These are phyloP conservation scores for Lachnellula subtilissima DNA, from an alignment of 2,329 filamentous ascomycete species.

Conservation along the genomic window DNA sequence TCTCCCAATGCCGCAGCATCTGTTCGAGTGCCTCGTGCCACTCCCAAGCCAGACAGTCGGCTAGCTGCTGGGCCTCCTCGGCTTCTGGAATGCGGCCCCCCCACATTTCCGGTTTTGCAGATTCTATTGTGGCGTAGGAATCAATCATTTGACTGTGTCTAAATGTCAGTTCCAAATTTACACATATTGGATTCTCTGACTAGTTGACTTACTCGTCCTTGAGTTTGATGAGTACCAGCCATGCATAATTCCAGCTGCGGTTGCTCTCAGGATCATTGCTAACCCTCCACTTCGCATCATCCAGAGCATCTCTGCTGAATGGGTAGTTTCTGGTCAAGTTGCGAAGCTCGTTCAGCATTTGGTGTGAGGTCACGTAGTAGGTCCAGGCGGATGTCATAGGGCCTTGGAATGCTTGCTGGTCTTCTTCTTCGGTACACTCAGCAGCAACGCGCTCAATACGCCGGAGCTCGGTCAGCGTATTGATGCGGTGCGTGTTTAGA, in stretches of 20 bases:
- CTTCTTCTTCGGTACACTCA: slow-evolving; percentile 48
- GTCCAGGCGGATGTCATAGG: slow-evolving; percentile 69
- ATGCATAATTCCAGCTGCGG: slow-evolving; percentile 72
- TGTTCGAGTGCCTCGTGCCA: slow-evolving; percentile 61
- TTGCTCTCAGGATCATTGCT: slow-evolving; percentile 59
- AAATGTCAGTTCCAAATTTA: slow-evolving; percentile 3
- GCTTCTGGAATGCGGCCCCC: slow-evolving; percentile 51
- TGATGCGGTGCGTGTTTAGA: slow-evolving; percentile 62
- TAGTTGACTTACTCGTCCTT: slow-evolving; percentile 51
- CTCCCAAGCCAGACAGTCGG: slow-evolving; percentile 59
- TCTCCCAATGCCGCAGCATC: slow-evolving; percentile 66
- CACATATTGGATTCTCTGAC: background rate
- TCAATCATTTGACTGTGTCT: slow-evolving; percentile 51
- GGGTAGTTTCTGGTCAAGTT: slow-evolving; percentile 63
- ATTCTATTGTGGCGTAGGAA: slow-evolving; percentile 56
- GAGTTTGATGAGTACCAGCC: slow-evolving; percentile 65
- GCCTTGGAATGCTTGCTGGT: slow-evolving; percentile 51
- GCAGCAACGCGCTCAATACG: slow-evolving; percentile 65
- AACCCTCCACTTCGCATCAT: slow-evolving; percentile 61
- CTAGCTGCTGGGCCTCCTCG: slow-evolving; percentile 54
- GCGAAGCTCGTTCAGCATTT: slow-evolving; percentile 65
- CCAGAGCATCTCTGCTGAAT: slow-evolving; percentile 59
- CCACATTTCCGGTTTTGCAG: slow-evolving; percentile 65
- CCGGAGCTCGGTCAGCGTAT: slow-evolving; percentile 67
- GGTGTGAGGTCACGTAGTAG: slow-evolving; percentile 66